A percentile compares a stretch with the other conserved stretches of the same genome.
Conservation (phyloP, 2,329 filamentous ascomycete genomes). For the Fusarium sp. region DNA sequence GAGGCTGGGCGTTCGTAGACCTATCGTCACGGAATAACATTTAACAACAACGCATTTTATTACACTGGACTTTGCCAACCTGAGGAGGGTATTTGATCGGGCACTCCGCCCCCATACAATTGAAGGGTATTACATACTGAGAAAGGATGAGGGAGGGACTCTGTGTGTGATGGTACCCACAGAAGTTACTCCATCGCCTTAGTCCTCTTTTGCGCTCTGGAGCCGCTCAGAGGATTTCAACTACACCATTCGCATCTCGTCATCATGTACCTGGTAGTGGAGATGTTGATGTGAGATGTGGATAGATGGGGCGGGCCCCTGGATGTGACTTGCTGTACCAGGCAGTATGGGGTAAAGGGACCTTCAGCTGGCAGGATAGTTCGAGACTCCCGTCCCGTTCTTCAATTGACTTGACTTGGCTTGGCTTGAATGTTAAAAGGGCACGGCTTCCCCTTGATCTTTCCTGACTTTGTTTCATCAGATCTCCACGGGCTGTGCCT, state of each 20-base stretch:
- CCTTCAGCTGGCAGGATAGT: not conserved
- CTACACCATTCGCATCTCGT: not conserved
- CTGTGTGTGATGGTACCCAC: not conserved
- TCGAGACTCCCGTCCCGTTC: not conserved
- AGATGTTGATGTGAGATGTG: not conserved
- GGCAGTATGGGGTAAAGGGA: not conserved
- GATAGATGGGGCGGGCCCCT: not conserved
- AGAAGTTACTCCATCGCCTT: not conserved
- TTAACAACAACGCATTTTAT: not conserved
- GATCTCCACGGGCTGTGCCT: not conserved
- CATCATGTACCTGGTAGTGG: not conserved
- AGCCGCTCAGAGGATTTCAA: not conserved
- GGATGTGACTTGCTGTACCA: not conserved
- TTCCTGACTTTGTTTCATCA: not conserved
- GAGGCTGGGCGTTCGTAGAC: not conserved
- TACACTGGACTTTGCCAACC: not conserved
- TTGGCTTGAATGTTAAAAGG: slow-evolving; percentile 1
- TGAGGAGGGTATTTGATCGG: not conserved
- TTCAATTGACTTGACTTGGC: not conserved
- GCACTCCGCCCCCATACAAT: not conserved
- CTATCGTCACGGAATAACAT: no score
- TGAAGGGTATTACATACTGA: not conserved
- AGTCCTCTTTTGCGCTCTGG: not conserved
- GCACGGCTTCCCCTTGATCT: not conserved
- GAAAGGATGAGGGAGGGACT: not conserved